Evolutionary conservation across 306 rosid genomes (phyloP), one percentile per base, ranked within the genome.

Genomic region (Fragaria vesca): DNA sequence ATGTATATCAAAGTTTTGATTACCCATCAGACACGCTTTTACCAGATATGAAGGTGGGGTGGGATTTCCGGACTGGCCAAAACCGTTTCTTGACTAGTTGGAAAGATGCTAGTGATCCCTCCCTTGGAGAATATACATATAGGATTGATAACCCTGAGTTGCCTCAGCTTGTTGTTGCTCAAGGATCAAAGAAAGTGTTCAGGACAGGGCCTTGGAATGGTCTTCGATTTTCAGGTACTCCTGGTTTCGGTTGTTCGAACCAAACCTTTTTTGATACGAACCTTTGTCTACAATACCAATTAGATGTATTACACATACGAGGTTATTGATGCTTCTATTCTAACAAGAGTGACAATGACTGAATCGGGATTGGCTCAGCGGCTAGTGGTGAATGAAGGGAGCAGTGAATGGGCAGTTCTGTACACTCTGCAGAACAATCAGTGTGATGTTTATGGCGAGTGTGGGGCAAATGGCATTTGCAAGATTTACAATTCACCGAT

Each of bases 1-100:
- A 75, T 40, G 8, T 82, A 32, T 88, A 86, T 87, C 88, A 83
- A 30, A 83, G 83, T 46, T 79, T 83, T 70, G 80, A 70, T 70
- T 15, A 12, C 71, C 86, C 86, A 36, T 20, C 74, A 17, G 71
- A 83, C 55, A 74, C 78, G 0, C 38, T 74, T 11, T 43, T 83
- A 58, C 71, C 61, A 5, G 74, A 58, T 3, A 78, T 78, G 80
- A 74, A 77, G 77, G 51, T 71, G 7, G 77, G 78, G 4, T 42
- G 78, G 85, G 58, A 81, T 73, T 51, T 72, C 4, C 24, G 21
- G 13, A 30, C 78, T 7, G 75, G 81, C 24, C 20, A 20, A 1
- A 46, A 77, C 4, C 68, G 43, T 30, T 40, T 20, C 12, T 34
- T 77, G 36, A 81, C 73, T 18, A 76, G 78, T 17, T 76, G 78